phyloP scores from a whole-genome alignment of 73 alveolate genomes.

The Symbiodinium natans region DNA sequence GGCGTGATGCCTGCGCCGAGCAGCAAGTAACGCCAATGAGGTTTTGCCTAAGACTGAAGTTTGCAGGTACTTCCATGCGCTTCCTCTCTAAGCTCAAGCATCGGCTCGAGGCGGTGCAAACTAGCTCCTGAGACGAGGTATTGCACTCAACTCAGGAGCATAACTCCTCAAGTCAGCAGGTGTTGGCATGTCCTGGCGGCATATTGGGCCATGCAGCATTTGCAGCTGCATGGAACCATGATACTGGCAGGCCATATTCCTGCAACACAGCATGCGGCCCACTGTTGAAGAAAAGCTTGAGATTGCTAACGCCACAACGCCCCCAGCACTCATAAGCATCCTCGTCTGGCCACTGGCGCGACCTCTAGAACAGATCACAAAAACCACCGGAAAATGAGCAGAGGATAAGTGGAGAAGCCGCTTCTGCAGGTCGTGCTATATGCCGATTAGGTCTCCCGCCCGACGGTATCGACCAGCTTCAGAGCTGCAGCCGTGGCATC shows the following conservation, averaged over 20 bases:
- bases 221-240: constrained; percentile 90
- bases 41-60: no score
- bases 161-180: background rate
- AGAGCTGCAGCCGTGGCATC: constrained; percentile 88
- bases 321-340: no score
- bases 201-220: constrained; percentile 64
- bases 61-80: no score
- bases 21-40: background rate
- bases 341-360: constrained; percentile 84
- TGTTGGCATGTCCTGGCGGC: constrained; percentile 28
- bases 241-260: constrained; percentile 72
- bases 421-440: background rate
- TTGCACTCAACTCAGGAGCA: no score
- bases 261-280: background rate
- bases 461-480: constrained; percentile 60
- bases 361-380: constrained; percentile 26
- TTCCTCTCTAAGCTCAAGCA: background rate
- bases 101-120: background rate
- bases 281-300: no score
- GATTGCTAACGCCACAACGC: no score
- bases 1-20: background rate
- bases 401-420: background rate
- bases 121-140: background rate
- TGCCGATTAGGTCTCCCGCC: background rate
- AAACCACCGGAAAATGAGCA: background rate